These are phyloP conservation scores for Saturnispora diversa DNA, from an alignment of 805 yeast species.

Conservation along the genomic window DNA sequence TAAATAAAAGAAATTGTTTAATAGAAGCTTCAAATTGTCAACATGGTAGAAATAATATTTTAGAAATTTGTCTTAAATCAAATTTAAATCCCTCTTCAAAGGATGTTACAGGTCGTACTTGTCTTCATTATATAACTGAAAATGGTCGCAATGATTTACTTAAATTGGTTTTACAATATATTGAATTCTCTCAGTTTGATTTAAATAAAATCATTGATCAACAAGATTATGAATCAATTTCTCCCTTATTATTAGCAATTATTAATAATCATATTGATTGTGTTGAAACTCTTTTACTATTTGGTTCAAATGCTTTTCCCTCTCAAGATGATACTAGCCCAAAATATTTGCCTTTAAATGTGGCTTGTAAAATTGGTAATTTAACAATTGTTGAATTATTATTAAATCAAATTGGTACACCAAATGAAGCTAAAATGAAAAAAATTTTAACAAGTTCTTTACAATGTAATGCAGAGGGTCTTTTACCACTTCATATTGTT, in stretches of 20 bases:
- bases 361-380: constrained; percentile 84
- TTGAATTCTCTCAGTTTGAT: constrained; percentile 4
- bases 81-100: constrained; percentile 29
- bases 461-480: constrained; percentile 79
- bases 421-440: constrained; percentile 24
- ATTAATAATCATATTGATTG: constrained; percentile 53
- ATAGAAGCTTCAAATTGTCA: constrained; percentile 51
- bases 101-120: constrained; percentile 69
- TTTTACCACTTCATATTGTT: constrained; percentile 79
- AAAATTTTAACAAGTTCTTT: constrained; percentile 32
- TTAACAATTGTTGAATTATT: constrained; percentile 58
- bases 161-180: constrained; percentile 23
- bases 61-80: constrained; percentile 22
- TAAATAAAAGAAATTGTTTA: constrained; percentile 62
- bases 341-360: constrained; percentile 68
- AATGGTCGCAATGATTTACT: constrained; percentile 41
- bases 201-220: constrained; percentile 34
- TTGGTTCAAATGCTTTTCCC: constrained; percentile 45
- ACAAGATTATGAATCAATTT: constrained; percentile 66
- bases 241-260: constrained; percentile 77
- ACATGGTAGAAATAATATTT: constrained; percentile 21
- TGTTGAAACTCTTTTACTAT: constrained; percentile 40
- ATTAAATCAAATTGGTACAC: constrained; percentile 31
- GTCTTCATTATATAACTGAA: constrained; percentile 81
- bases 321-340: constrained; percentile 42